phyloP scores from a whole-genome alignment of 345 rosid species.

The Euphorbia pulcherrima region DNA sequence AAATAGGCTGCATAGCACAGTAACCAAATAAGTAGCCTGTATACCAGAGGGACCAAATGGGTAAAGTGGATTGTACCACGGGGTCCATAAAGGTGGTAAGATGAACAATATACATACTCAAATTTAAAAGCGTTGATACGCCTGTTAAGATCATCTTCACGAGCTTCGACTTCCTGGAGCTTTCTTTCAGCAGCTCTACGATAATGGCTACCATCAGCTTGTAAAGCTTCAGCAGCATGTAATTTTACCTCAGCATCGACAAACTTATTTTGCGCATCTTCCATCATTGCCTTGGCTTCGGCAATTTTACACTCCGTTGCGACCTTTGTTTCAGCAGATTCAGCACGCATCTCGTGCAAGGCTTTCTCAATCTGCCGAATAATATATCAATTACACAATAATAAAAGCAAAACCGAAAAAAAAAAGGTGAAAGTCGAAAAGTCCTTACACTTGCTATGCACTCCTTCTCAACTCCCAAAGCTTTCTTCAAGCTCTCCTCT shows the following conservation, averaged over 20 bases:
- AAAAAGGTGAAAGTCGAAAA: constrained; percentile 1
- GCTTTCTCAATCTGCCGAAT: constrained; percentile 96
- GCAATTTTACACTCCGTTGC: constrained; percentile 60
- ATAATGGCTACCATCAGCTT: constrained; percentile 63
- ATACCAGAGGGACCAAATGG: too few relatives aligned
- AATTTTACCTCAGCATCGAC: constrained; percentile 61
- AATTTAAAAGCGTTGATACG: constrained; percentile 57
- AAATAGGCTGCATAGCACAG: too few relatives aligned
- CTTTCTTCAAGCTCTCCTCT: constrained; percentile 77
- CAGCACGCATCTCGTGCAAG: constrained; percentile 92
- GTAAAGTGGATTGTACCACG: too few relatives aligned
- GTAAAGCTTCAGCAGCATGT: constrained; percentile 61
- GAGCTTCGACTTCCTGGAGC: constrained; percentile 71
- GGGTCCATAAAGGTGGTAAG: too few relatives aligned
- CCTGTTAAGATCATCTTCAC: constrained; percentile 76
- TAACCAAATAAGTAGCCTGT: too few relatives aligned
- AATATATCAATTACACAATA: too few relatives aligned
- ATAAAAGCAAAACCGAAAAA: constrained; percentile 15
- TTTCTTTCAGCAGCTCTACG: constrained; percentile 82
- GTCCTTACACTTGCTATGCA: constrained; percentile 79
- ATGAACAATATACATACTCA: constrained; percentile 52
- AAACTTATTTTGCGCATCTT: constrained; percentile 62
- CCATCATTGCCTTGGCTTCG: constrained; percentile 63
- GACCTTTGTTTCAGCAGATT: constrained; percentile 87
- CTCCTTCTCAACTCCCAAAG: constrained; percentile 79